Conservation (phyloP, 1,284 basidiomycete genomes). For the Fomitopsis betulina region DNA sequence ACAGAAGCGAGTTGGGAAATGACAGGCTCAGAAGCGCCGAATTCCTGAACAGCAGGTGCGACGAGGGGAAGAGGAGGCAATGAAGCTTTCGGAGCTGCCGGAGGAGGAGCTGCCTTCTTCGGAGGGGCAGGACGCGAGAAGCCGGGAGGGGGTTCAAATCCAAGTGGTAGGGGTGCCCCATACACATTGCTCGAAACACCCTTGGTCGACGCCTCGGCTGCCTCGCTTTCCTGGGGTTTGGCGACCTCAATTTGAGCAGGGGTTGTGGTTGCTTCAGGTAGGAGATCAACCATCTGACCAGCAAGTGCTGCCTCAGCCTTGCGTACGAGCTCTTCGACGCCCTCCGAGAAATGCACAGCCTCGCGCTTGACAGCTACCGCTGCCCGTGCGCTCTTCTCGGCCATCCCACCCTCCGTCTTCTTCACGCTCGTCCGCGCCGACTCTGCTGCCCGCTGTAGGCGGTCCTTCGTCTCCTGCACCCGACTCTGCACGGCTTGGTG, state of each 20-base stretch:
- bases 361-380: slow-evolving; percentile 44
- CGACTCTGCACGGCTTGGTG: slow-evolving; percentile 33
- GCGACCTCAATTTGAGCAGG: slow-evolving; percentile 27
- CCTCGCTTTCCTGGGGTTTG: slow-evolving; percentile 17
- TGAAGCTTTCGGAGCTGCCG: slow-evolving; percentile 28
- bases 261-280: slow-evolving; percentile 30
- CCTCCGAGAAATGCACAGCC: slow-evolving; percentile 51
- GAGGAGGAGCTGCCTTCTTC: slow-evolving; percentile 29
- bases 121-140: slow-evolving; percentile 57
- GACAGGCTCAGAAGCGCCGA: slow-evolving; percentile 79
- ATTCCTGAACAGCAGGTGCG: slow-evolving; percentile 75
- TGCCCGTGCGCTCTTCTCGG: slow-evolving; percentile 37
- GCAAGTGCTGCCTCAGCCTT: slow-evolving; percentile 68
- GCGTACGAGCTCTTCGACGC: slow-evolving; percentile 58
- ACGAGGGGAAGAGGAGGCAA: slow-evolving; percentile 65
- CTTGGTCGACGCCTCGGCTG: slow-evolving; percentile 17
- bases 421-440: slow-evolving; percentile 48
- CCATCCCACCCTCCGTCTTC: slow-evolving; percentile 35
- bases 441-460: slow-evolving; percentile 41
- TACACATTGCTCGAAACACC: slow-evolving; percentile 45
- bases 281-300: slow-evolving; percentile 32
- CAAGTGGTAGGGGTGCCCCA: slow-evolving; percentile 74
- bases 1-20: slow-evolving; percentile 90
- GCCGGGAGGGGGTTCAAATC: slow-evolving; percentile 89
- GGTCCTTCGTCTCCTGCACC: slow-evolving; percentile 39